These are phyloP conservation scores for Leishmania gerbilli DNA, from an alignment of 208 protist genomes.

Conservation along the genomic window DNA sequence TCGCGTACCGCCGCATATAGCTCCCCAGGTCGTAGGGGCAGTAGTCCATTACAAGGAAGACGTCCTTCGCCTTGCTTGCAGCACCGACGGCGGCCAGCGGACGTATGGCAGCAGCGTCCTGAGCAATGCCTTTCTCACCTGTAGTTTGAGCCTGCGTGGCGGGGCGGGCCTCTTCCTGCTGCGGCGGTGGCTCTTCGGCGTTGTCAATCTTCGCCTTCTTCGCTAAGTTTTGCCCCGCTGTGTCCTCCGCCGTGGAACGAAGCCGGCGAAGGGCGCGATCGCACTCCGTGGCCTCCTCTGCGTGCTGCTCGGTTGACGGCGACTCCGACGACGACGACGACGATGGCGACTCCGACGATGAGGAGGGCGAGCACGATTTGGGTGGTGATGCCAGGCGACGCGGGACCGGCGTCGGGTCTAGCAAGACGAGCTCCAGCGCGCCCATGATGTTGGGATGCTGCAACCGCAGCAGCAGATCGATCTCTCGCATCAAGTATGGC, in stretches of 20 bases:
- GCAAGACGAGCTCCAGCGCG: conserved; percentile 52
- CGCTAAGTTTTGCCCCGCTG: neutral
- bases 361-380: conserved; percentile 2
- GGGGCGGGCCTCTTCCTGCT: neutral
- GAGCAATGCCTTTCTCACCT: neutral
- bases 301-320: neutral
- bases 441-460: conserved; percentile 82
- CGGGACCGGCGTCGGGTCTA: conserved; percentile 32
- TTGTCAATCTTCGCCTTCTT: conserved; percentile 9
- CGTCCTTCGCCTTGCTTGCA: conserved; percentile 37
- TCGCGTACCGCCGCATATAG: conserved; percentile 62
- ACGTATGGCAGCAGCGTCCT: conserved; percentile 2
- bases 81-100: conserved; percentile 16
- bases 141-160: neutral
- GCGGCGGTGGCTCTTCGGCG: neutral
- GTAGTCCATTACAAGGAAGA: conserved; percentile 89
- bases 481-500: conserved; percentile 81
- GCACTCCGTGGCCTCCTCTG: neutral
- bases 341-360: neutral
- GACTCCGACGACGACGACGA: conserved; percentile 9
- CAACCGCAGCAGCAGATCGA: conserved; percentile 79
- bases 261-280: neutral
- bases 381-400: neutral
- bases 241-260: neutral
- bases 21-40: conserved; percentile 73